These are phyloP conservation scores for Amesomyces nigricolor DNA, from an alignment of 2,329 filamentous ascomycete species.

Conservation along the genomic window DNA sequence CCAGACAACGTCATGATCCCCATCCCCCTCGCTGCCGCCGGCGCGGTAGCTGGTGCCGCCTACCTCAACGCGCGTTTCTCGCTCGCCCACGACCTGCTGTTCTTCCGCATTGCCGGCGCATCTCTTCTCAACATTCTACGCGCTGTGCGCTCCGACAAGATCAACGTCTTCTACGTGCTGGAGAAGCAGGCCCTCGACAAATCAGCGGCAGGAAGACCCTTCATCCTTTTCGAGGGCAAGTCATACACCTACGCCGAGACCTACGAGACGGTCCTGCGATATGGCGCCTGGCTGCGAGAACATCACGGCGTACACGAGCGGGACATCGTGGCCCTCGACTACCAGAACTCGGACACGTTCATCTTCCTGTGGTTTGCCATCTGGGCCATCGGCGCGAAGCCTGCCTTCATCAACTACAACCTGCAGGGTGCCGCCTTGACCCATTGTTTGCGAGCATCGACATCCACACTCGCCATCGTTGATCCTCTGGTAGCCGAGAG, in stretches of 20 bases:
- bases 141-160: constrained; percentile 50
- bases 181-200: constrained; percentile 56
- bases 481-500: constrained; percentile 54
- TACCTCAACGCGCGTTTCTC: constrained; percentile 71
- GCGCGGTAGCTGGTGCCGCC: constrained; percentile 58
- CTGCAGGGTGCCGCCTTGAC: constrained; percentile 62
- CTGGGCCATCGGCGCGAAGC: constrained; percentile 76
- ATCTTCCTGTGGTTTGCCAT: constrained; percentile 72
- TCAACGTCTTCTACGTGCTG: constrained; percentile 70
- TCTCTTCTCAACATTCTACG: constrained; percentile 39
- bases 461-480: constrained; percentile 60
- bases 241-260: constrained; percentile 66
- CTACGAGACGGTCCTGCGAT: constrained; percentile 64
- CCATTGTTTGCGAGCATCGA: constrained; percentile 66
- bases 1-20: constrained; percentile 28
- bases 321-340: constrained; percentile 78
- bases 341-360: constrained; percentile 71
- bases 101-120: constrained; percentile 51
- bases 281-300: constrained; percentile 68
- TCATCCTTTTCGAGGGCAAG: constrained; percentile 63
- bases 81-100: constrained; percentile 58
- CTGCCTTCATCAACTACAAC: constrained; percentile 86
- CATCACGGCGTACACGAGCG: constrained; percentile 57
- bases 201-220: constrained; percentile 46
- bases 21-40: constrained; percentile 51